These are phyloP conservation scores for Cladophialophora exuberans DNA, from an alignment of 2,329 filamentous ascomycete genomes.

Conservation along the genomic window DNA sequence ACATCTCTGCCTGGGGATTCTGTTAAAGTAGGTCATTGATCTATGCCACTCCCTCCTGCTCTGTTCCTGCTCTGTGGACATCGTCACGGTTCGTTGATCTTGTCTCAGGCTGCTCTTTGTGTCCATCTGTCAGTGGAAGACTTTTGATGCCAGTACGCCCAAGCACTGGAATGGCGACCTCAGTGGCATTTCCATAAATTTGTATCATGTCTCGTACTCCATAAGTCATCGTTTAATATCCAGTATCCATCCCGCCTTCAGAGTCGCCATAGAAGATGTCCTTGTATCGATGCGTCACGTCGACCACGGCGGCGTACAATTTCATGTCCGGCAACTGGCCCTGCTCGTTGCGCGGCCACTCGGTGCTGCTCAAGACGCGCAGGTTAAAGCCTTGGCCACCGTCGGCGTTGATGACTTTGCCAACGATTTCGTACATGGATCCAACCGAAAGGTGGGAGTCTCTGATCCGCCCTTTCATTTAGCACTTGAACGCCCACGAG, in stretches of 20 bases:
- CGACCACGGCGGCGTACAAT: conserved; percentile 77
- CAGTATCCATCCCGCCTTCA: conserved; percentile 24
- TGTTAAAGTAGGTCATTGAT: no score
- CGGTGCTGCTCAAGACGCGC: conserved; percentile 45
- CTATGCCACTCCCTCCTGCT: no score
- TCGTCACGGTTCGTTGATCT: no score
- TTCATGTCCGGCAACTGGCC: conserved; percentile 65
- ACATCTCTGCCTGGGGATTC: no score
- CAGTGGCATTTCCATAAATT: no score
- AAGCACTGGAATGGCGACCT: no score
- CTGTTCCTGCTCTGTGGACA: no score
- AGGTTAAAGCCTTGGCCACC: conserved; percentile 47
- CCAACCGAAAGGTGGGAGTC: conserved; percentile 50
- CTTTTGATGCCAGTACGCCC: no score
- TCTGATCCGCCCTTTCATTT: conserved; percentile 22
- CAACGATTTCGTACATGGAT: conserved; percentile 50
- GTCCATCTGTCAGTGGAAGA: no score
- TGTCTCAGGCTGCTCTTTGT: no score
- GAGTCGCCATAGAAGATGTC: conserved; percentile 72
- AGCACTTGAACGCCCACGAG: no score
- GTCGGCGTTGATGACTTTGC: conserved; percentile 49
- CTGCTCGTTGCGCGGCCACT: conserved; percentile 40
- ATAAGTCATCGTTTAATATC: conserved; percentile 13
- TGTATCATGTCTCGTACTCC: not conserved
- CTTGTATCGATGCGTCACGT: conserved; percentile 80